phyloP scores from a whole-genome alignment of 805 yeast species.

The Candida quercuum region DNA sequence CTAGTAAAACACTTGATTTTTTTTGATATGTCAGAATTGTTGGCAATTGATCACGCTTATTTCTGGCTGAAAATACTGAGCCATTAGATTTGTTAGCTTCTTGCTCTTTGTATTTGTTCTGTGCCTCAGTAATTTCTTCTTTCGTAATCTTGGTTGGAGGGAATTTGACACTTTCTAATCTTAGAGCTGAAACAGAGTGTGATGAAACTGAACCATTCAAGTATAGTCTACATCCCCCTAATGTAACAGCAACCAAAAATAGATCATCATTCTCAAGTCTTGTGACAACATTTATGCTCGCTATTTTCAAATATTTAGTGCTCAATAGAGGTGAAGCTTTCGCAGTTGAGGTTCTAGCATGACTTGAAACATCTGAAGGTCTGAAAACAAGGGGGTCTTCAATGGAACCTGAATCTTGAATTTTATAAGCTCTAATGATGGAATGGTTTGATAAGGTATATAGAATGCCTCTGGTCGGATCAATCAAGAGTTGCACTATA shows the following conservation, averaged over 20 bases:
- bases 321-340: constrained; percentile 51
- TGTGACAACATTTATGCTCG: constrained; percentile 56
- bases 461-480: constrained; percentile 68
- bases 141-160: constrained; percentile 54
- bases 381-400: constrained; percentile 33
- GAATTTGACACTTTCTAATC: constrained; percentile 49
- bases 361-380: constrained; percentile 32
- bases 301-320: constrained; percentile 51
- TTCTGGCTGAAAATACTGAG: no score
- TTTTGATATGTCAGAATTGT: constrained; percentile 44
- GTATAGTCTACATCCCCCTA: constrained; percentile 77
- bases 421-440: constrained; percentile 70
- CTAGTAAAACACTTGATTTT: constrained; percentile 48
- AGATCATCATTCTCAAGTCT: constrained; percentile 62
- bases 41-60: constrained; percentile 22
- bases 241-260: constrained; percentile 72
- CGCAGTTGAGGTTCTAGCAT: constrained; percentile 37
- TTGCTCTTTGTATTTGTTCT: constrained; percentile 20
- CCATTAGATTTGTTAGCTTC: constrained; percentile 29
- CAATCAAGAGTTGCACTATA: constrained; percentile 64
- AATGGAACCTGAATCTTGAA: constrained; percentile 39
- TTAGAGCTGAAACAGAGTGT: constrained; percentile 32
- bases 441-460: constrained; percentile 83
- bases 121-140: constrained; percentile 18
- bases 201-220: constrained; percentile 36